Base-by-base conservation (phyloP, 2,329 filamentous ascomycete genomes). In the Leptographium radiaticola region DNA sequence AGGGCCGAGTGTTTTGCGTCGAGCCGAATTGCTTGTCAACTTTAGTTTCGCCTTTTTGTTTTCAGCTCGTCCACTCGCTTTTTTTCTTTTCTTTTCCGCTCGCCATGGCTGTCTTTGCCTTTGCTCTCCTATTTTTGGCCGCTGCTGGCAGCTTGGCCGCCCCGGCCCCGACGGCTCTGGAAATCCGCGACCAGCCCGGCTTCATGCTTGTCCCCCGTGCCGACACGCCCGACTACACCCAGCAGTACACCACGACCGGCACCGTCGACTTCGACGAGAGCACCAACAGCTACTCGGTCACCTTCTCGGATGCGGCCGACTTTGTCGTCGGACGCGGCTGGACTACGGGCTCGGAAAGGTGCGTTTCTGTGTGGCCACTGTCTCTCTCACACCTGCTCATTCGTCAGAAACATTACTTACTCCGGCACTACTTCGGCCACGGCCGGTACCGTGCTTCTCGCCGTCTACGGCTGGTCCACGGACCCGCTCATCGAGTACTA, bases 251-350 rank as follows among this genome's bases (percentile, higher is more conserved):
- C 44, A 64, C 64, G 11, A 61, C 62, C 18, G 71, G 71, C 20
- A 64, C 63, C 43, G 64, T 66, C 59, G 62, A 65, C 56, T 67
- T 62, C 57, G 55, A 53, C 2, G 61, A 64, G 2, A 46, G 30
- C 36, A 59, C 47, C 53, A 61, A 62, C 51, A 64, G 64, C 12
- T 76, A 76, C 66, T 67, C 63, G 2, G 70, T 74, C 2, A 62
- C 57, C 30, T 77, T 74, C 67, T 67, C 62, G 9, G 67, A 69
- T 55, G 66, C 64, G 7, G 72, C 71, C 20, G 76, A 80, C 66
- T 77, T 80, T 54, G 76, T 79, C 44, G 75, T 71, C 57, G 79
- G 78, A 52, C 81, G 80, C 63, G 79, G 79, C 47, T 81, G 79
- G 78, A 71, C 68, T 52, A 71, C 74, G 38, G 79, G 77, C 47